Evolutionary conservation across 371 early-diverging fungal species (phyloP), one percentile per base, ranked within the genome.

Genomic region (Apophysomyces elegans): DNA sequence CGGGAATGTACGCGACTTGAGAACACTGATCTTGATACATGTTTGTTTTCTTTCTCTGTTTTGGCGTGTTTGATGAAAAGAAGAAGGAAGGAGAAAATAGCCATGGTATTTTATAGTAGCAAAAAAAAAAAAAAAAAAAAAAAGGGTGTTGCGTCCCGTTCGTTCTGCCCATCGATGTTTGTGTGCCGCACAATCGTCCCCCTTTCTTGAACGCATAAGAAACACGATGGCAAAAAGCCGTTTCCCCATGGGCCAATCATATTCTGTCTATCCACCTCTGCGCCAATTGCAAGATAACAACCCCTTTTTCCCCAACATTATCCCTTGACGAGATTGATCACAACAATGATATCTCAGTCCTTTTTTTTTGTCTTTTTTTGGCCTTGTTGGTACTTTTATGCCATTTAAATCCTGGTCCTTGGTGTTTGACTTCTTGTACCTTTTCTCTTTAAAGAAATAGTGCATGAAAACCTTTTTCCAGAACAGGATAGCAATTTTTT

Each of bases 11-110:
- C 54, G 54, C 54, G 54, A 50, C 54, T 21, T 50, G 54, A 50
- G 54, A 18, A 50, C 21, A 50, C 21, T 26, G 54, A 50, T 50
- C 54, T 50, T 50, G 54, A 21, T 50, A 50, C 54, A 50, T 50
- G 54, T 26, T 26, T 26, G 32, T 26, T 26, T 26, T 26, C 32
- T 26, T 26, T 26, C 32, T 26, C 32, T 26, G 16, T 50, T 50
- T 41, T 41, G 1, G 41, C 13, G 41, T 41, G 41, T 41, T 41
- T 41, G 8, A 13, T 8, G 13, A 41, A 41, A 41, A 41, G 13
- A 41, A 41, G 13, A 18, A 47, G 18, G 16, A 47, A 47, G 7
- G 9, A 50, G 21, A 21, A 50, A 50, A 32, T 21, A 50, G 21
- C 13, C 9, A 7, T 21, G 16, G 16, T 50, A 21, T 50, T 50